phyloP scores from a whole-genome alignment of 441 rosid genomes.

The Gossypium gossypioides region DNA sequence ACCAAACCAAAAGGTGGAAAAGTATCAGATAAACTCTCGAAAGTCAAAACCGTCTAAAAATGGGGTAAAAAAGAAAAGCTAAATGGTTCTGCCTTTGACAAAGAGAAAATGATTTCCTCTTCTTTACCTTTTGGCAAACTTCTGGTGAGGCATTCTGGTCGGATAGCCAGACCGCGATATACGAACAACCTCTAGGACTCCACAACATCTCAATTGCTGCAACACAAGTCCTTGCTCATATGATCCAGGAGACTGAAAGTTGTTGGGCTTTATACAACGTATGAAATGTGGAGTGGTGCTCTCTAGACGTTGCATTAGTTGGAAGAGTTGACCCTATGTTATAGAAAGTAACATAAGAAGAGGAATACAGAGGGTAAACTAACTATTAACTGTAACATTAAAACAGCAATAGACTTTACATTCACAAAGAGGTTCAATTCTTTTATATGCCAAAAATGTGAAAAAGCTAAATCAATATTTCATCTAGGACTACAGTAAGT shows the following conservation, averaged over 20 bases:
- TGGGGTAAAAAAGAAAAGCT: background rate
- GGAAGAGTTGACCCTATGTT: slow-evolving; percentile 82
- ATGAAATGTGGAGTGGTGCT: slow-evolving; percentile 95
- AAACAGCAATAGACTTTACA: slow-evolving; percentile 3
- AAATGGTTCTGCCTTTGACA: background rate
- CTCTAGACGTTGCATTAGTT: slow-evolving; percentile 88
- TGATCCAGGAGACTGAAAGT: slow-evolving; percentile 68
- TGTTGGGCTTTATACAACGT: slow-evolving; percentile 95
- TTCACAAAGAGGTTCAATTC: background rate
- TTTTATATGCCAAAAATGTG: background rate
- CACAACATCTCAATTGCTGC: slow-evolving; percentile 96
- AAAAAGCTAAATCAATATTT: background rate
- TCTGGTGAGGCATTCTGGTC: slow-evolving; percentile 92
- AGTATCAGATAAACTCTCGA: background rate
- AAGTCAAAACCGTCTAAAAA: background rate
- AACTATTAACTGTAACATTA: background rate
- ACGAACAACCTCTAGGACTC: slow-evolving; percentile 95
- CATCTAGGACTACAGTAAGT: background rate
- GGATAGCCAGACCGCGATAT: slow-evolving; percentile 97
- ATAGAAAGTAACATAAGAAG: slow-evolving; percentile 14
- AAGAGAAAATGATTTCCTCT: background rate
- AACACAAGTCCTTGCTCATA: slow-evolving; percentile 85
- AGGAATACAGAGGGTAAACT: slow-evolving; percentile 4
- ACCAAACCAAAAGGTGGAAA: background rate
- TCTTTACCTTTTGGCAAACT: slow-evolving; percentile 80